Base-by-base conservation (phyloP, 306 rosid species). In the Fagus sylvatica region DNA sequence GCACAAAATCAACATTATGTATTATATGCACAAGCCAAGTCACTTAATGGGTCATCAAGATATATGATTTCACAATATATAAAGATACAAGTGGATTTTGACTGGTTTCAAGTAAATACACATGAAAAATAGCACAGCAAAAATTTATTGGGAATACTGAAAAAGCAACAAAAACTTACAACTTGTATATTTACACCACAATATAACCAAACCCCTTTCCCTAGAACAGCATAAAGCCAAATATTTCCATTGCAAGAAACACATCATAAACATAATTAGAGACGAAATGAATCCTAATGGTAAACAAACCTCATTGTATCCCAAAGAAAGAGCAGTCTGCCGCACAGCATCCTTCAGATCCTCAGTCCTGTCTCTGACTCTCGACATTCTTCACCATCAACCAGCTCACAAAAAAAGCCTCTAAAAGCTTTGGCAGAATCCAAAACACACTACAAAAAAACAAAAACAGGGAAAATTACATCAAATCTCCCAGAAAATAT, bases 291-390 rank as follows among this genome's bases (percentile, higher is more conserved):
- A 74, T 61, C 56, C 34, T 54, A 67, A 22, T 7, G 41, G 59
- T 70, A 73, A 71, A 74, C 67, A 19, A 70, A 94, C 98, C 96
- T 95, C 98, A 41, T 83, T 87, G 68, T 87, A 92, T 10, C 89
- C 98, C 74, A 85, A 78, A 66, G 98, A 91, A 53, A 82, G 78
- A 51, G 98, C 95, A 71, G 88, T 64, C 28, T 87, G 98, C 56
- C 96, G 93, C 53, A 95, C 92, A 0, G 90, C 93, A 49, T 95
- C 98, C 84, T 95, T 92, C 80, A 95, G 93, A 85, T 91, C 98
- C 71, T 95, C 97, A 4, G 94, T 87, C 84, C 96, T 87, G 71
- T 95, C 98, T 79, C 92, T 88, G 49, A 89, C 82, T 79, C 77
- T 88, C 2, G 86, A 74, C 91, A 88, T 87, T 77, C 71, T 77